Percentiles rank a stretch among this genome's conserved stretches.
phyloP scores from a whole-genome alignment of 176 grass and related monocot genomes.

The Phoenix dactylifera region DNA sequence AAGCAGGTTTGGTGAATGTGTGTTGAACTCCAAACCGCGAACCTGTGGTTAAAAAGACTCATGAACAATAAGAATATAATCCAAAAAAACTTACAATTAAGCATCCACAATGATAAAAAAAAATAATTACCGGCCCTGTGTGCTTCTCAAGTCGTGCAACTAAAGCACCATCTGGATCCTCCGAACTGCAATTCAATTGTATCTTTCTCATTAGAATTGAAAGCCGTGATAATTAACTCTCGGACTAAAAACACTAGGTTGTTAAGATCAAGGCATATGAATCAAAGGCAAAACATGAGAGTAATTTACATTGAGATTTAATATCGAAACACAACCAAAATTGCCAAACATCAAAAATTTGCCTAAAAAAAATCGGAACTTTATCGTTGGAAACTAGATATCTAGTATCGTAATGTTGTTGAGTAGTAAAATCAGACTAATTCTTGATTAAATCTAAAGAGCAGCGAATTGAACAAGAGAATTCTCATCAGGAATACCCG shows the following conservation, averaged over 20 bases:
- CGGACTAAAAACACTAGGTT: too few relatives aligned
- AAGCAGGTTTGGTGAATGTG: slow-evolving; percentile 59
- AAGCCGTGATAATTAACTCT: too few relatives aligned
- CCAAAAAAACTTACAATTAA: slow-evolving; percentile 8
- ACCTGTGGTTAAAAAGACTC: slow-evolving; percentile 40
- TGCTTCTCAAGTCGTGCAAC: slow-evolving; percentile 88
- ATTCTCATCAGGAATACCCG: slow-evolving; percentile 27
- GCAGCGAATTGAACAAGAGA: not conserved
- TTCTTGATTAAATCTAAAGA: not conserved
- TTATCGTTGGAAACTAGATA: not conserved
- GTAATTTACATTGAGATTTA: slow-evolving; percentile 8
- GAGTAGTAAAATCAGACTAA: not conserved
- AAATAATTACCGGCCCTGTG: slow-evolving; percentile 61
- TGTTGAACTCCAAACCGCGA: slow-evolving; percentile 76
- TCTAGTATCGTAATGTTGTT: too few relatives aligned
- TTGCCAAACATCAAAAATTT: not conserved
- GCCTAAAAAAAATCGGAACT: not conserved
- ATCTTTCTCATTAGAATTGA: too few relatives aligned
- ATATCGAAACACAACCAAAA: slow-evolving; percentile 8
- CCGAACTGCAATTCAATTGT: slow-evolving; percentile 39
- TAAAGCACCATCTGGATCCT: slow-evolving; percentile 51
- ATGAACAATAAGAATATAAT: slow-evolving; percentile 11
- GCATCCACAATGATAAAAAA: not conserved
- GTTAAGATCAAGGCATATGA: not conserved
- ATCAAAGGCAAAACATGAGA: slow-evolving; percentile 2